Evolutionary conservation across 1,284 basidiomycete genomes (phyloP).

Genomic region (Peniophora sp.): DNA sequence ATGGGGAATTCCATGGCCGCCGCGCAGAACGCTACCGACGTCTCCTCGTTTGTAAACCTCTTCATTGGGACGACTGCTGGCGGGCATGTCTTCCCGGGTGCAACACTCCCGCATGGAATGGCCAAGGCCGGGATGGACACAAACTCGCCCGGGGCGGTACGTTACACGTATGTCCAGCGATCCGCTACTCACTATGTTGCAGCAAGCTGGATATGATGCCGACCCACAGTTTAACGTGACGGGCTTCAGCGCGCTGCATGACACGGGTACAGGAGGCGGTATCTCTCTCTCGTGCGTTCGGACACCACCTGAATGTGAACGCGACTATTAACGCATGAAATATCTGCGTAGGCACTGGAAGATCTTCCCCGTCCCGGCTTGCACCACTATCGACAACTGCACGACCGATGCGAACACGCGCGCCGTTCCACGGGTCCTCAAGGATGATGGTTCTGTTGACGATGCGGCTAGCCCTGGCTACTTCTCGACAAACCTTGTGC

Average conservation of each 20-base stretch:
- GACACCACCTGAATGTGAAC: too few relatives aligned
- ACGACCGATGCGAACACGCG: constrained; percentile 34
- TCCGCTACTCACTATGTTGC: background rate
- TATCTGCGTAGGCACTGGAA: constrained; percentile 38
- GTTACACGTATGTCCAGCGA: constrained; percentile 9
- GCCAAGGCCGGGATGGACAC: constrained; percentile 61
- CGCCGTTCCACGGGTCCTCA: constrained; percentile 34
- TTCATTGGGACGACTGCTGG: constrained; percentile 54
- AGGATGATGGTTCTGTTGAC: constrained; percentile 44
- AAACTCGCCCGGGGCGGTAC: constrained; percentile 50
- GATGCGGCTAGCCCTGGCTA: constrained; percentile 56
- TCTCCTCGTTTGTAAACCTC: constrained; percentile 36
- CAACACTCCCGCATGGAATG: constrained; percentile 61
- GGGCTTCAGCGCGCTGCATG: constrained; percentile 58
- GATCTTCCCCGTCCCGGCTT: constrained; percentile 43
- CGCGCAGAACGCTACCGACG: constrained; percentile 11
- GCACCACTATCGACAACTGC: constrained; percentile 43
- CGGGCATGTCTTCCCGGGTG: constrained; percentile 57
- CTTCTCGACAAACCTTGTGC: constrained; percentile 50
- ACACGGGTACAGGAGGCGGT: constrained; percentile 51
- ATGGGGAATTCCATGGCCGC: background rate
- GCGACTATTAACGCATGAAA: too few relatives aligned
- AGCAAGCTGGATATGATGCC: constrained; percentile 58
- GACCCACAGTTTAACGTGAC: constrained; percentile 37
- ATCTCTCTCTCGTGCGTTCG: constrained; percentile 37